Evolutionary conservation across 2,329 filamentous ascomycete genomes (phyloP), one percentile per base, ranked within the genome.

Genomic region (Elsinoe perseae): DNA sequence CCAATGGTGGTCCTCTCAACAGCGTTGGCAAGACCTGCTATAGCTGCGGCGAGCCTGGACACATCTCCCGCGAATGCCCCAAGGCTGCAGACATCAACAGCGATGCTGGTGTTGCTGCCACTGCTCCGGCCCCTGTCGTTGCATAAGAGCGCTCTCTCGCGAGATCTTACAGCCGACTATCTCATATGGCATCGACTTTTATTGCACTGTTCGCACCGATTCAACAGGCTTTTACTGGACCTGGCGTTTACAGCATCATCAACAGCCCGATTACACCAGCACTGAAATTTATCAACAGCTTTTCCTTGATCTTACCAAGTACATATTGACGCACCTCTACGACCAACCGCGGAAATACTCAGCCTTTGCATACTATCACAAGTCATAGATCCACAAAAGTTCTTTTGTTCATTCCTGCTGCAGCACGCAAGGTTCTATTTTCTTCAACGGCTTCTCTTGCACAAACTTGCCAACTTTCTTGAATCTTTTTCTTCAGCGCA

Each of bases 11-110:
- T 21, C 90, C 92, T 46, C 80, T 97, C 64, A 96, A 93, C 81
- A 95, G 89, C 62, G 89, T 89, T 61, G 92, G 92, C 69, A 98
- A 97, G 84, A 95, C 91, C 62, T 98, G 93, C 83, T 98, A 98
- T 79, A 87, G 91, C 73, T 98, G 93, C 71, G 89, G 92, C 63
- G 88, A 96, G 77, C 84, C 90, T 58, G 93, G 93, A 54, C 92
- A 97, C 75, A 97, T 97, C 73, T 95, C 89, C 58, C 87, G 92
- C 61, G 92, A 97, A 66, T 96, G 93, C 79, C 87, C 90, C 73
- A 90, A 82, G 84, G 86, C 82, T 64, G 78, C 80, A 64, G 69
- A 76, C 21, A 73, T 74, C 43, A 68, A 66, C 57, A 65, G 66
- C 54, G 64, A 65, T 55, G 60, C 62, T 57, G 64, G 67, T 50